Evolutionary conservation across 495 filamentous ascomycete species (phyloP).

Genomic region (Amorphotheca resinae): DNA sequence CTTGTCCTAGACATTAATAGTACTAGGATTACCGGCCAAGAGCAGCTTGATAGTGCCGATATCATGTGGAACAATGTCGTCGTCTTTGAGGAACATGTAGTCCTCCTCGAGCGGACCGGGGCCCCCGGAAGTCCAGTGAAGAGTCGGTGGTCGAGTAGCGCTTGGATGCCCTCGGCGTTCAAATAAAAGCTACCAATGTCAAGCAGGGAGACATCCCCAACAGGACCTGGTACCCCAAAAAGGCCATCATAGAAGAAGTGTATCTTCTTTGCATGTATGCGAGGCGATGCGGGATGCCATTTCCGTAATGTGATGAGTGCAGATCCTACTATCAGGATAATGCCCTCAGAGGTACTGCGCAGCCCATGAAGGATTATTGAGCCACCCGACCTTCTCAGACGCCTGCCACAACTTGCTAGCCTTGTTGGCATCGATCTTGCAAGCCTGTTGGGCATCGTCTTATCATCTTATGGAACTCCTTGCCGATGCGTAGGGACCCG

Average conservation of each 20-base stretch:
- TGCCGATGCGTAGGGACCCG: constrained; percentile 52
- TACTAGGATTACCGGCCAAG: constrained; percentile 3
- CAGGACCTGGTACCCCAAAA: neutral
- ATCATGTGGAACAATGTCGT: constrained; percentile 2
- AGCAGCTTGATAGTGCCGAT: constrained; percentile 2
- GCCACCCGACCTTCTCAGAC: constrained; percentile 84
- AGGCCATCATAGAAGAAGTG: neutral
- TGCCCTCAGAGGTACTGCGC: constrained; percentile 9
- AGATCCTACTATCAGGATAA: too few relatives aligned
- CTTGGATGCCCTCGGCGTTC: constrained; percentile 1
- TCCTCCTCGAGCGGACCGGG: constrained; percentile 2
- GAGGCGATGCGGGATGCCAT: too few relatives aligned
- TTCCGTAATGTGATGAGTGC: too few relatives aligned
- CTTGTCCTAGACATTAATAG: neutral
- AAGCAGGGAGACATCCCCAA: neutral
- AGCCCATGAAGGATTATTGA: constrained; percentile 41
- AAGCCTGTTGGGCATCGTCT: constrained; percentile 91
- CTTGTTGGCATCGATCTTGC: constrained; percentile 98
- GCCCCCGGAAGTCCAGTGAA: neutral
- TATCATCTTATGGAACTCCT: constrained; percentile 96
- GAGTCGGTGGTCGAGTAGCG: constrained; percentile 1
- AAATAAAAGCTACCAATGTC: constrained; percentile 2
- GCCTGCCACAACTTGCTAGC: constrained; percentile 90
- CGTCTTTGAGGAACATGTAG: neutral
- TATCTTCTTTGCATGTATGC: neutral